Evolutionary conservation across 805 yeast genomes (phyloP), one percentile per base, ranked within the genome.

Genomic region (Gaillardinia entomophila): DNA sequence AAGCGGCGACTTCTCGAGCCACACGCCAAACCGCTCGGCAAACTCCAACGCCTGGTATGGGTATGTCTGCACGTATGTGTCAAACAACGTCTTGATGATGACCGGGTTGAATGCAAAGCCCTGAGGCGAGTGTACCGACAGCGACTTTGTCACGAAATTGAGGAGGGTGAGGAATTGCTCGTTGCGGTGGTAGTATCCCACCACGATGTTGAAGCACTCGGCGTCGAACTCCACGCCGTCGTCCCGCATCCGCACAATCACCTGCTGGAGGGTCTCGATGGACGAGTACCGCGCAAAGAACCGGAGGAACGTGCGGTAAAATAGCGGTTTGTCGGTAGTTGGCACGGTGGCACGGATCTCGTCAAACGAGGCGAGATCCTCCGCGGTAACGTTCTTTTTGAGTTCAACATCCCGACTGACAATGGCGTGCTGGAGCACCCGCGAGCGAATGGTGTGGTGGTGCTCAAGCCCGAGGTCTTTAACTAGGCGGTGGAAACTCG

Each of bases 31-130:
- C 13, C 39, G 23, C 1, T 37, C 31, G 12, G 43, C 42, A 26
- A 60, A 60, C 3, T 40, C 41, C 7, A 31, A 41, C 0, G 61
- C 59, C 15, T 49, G 42, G 30, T 58, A 49, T 1, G 69, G 68
- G 32, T 58, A 65, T 1, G 61, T 45, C 18, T 41, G 40, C 6
- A 64, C 47, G 39, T 62, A 64, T 2, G 60, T 41, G 11, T 59
- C 53, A 32, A 50, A 61, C 5, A 58, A 32, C 23, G 43, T 42
- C 18, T 42, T 42, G n/a, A 58, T 35, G 29, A 44, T 56, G 4
- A 43, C 37, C 12, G 45, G 46, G 27, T 52, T 48, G 33, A 53
- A 59, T 11, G 28, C 35, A n/a, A 43, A 40, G 28, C 37, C 36
- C 19, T 29, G 36, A 14, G 38, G 42, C 29, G 34, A 38, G n/a